phyloP scores from a whole-genome alignment of 1,139 yeast species.

The Taphrina wiesneri region DNA sequence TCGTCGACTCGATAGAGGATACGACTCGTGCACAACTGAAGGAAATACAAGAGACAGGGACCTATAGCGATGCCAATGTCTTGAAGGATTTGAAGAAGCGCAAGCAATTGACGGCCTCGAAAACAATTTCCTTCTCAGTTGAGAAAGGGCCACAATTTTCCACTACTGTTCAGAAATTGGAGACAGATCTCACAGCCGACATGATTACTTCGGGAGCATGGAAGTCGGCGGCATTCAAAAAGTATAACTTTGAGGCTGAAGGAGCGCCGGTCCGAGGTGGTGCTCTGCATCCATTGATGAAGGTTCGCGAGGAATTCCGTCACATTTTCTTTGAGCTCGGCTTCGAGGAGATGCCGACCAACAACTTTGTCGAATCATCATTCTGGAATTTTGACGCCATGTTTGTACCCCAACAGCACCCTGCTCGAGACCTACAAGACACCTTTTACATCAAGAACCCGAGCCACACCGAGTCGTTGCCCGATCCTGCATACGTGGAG shows the following conservation, averaged over 20 bases:
- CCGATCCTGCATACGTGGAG: conserved; percentile 73
- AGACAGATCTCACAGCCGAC: conserved; percentile 91
- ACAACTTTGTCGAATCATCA: conserved; percentile 95
- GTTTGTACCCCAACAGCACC: conserved; percentile 98
- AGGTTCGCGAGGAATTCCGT: conserved; percentile 96
- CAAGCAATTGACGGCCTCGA: conserved; percentile 63
- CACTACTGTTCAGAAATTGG: conserved; percentile 72
- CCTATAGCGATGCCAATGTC: conserved; percentile 58
- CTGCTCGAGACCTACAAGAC: conserved; percentile 98
- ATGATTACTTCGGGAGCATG: conserved; percentile 78
- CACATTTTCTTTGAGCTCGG: conserved; percentile 98
- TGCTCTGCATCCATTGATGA: conserved; percentile 92
- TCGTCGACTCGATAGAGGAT: conserved; percentile 56
- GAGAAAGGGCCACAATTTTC: conserved; percentile 83
- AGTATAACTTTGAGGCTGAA: conserved; percentile 93
- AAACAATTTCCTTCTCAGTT: conserved; percentile 72
- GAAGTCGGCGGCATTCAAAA: conserved; percentile 83
- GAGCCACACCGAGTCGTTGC: conserved; percentile 67
- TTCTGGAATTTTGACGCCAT: conserved; percentile 98
- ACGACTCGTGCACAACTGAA: conserved; percentile 65
- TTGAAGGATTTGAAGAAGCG: conserved; percentile 88
- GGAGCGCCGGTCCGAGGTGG: conserved; percentile 86
- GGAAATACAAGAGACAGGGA: conserved; percentile 60
- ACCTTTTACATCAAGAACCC: conserved; percentile 97
- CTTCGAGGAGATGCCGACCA: conserved; percentile 97